Conservation (phyloP, 257 asterid genomes). For the Avicennia marina region DNA sequence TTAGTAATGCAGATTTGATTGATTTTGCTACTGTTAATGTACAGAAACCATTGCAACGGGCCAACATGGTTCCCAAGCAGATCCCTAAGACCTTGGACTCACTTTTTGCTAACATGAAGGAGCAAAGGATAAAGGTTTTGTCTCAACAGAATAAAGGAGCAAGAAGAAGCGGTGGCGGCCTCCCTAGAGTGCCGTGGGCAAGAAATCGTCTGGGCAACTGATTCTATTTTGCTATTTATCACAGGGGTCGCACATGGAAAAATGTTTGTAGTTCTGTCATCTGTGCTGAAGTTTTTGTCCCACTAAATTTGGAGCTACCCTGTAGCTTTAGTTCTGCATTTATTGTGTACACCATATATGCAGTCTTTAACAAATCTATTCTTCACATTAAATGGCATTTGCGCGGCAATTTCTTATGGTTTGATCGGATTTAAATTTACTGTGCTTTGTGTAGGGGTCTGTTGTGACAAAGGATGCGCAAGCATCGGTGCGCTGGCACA, state of each 20-base stretch:
- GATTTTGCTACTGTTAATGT: background rate
- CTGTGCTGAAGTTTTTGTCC: background rate
- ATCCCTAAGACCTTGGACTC: constrained; percentile 76
- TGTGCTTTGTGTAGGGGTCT: background rate
- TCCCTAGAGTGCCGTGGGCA: constrained; percentile 58
- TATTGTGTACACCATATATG: background rate
- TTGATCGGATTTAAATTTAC: background rate
- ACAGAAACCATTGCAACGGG: constrained; percentile 48
- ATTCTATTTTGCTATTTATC: background rate
- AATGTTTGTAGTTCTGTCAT: background rate
- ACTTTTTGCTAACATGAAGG: constrained; percentile 81
- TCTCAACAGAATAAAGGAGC: constrained; percentile 38
- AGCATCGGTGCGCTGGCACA: too few relatives aligned
- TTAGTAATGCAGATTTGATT: background rate
- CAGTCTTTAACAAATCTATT: background rate
- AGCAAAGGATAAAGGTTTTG: constrained; percentile 48
- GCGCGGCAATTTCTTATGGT: constrained; percentile 6
- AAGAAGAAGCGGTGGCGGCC: constrained; percentile 52
- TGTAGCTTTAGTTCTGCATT: constrained; percentile 10
- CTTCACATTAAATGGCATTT: background rate
- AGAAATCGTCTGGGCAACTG: constrained; percentile 49
- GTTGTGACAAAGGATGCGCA: too few relatives aligned
- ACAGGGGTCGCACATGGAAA: constrained; percentile 1
- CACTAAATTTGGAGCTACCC: constrained; percentile 1
- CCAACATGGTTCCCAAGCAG: constrained; percentile 35